Conservation (phyloP, 176 grass and related monocot genomes). For the Musa beccarii region DNA sequence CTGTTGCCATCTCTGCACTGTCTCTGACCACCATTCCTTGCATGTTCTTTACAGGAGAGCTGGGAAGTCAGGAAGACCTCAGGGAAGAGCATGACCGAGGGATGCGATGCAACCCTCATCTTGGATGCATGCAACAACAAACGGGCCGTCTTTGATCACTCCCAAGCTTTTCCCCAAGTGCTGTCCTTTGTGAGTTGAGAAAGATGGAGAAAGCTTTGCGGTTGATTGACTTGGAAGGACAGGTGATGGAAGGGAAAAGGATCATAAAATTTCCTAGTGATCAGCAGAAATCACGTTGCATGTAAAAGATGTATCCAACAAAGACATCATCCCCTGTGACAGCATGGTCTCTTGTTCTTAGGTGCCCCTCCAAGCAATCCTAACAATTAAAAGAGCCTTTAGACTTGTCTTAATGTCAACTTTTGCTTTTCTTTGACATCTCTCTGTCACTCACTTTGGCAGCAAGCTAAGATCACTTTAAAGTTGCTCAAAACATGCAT, state of each 20-base stretch:
- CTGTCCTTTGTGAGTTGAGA: not conserved
- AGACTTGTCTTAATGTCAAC: not conserved
- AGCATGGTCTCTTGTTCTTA: not conserved
- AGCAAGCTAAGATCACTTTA: not conserved
- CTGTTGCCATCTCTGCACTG: too few relatives aligned
- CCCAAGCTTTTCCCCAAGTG: slow-evolving; percentile 1
- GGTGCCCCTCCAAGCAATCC: not conserved
- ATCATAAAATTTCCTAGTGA: not conserved
- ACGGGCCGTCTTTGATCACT: slow-evolving; percentile 9
- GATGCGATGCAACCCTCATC: not conserved
- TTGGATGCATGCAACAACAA: slow-evolving; percentile 2
- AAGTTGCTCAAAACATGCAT: not conserved
- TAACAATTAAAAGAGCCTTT: slow-evolving; percentile 6
- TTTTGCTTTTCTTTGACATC: not conserved
- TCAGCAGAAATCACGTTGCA: not conserved
- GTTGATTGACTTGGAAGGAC: not conserved
- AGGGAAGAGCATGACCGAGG: not conserved
- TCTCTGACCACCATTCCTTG: not conserved
- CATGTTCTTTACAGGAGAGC: slow-evolving; percentile 9
- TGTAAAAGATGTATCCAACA: too few relatives aligned
- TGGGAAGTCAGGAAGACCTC: slow-evolving; percentile 1
- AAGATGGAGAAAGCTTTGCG: not conserved
- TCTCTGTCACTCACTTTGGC: not conserved
- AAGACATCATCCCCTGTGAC: not conserved
- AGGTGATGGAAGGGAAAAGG: not conserved